Base-by-base conservation (phyloP, 1,284 basidiomycete species). In the Ustilago curta region DNA sequence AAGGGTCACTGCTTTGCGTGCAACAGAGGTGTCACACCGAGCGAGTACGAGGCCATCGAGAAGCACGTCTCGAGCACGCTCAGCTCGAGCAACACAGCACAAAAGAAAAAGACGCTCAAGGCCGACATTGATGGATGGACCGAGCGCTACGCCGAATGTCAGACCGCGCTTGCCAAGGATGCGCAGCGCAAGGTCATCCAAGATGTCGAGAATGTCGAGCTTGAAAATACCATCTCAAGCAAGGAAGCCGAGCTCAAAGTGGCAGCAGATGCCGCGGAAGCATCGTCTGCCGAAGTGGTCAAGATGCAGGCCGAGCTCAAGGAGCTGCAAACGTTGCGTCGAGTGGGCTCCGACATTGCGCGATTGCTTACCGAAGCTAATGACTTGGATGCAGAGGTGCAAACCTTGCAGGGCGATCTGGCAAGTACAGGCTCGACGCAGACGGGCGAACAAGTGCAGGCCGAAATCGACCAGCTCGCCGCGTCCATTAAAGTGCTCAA, bases 1-100 rank as follows among this genome's bases (percentile, higher is more conserved):
- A 89, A 90, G 72, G 90, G 92, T 75, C 87, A 88, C 3, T 98
- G 95, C 79, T 87, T 89, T 21, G 90, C 91, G 4, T 97, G 95
- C 83, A 89, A 90, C 72, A 89, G 95, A 6, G 87, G 87, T 29
- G 87, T 97, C 80, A 87, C 89, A 19, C 87, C 89, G 32, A 84
- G 87, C 9, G 93, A 95, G 66, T 70, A 84, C 52, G 73, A 65
- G 4, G 78, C 70, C 1, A 83, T 87, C 59, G 82, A 85, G 43
- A 73, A 73, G 37, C 83, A 84, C 53, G 84, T 86, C 52, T 56
- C 70, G 23, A 55, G 39, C 31, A 66, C 61, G 14, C 57, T 73
- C 27, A 66, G 74, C 45, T 74, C 84, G 44, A 77, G 76, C 44
- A 84, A 87, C 51, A 78, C 87, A 27, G 80, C 88, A 63, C 86